Base-by-base conservation (phyloP, 495 filamentous ascomycete species). In the Aspergillus haitiensis region DNA sequence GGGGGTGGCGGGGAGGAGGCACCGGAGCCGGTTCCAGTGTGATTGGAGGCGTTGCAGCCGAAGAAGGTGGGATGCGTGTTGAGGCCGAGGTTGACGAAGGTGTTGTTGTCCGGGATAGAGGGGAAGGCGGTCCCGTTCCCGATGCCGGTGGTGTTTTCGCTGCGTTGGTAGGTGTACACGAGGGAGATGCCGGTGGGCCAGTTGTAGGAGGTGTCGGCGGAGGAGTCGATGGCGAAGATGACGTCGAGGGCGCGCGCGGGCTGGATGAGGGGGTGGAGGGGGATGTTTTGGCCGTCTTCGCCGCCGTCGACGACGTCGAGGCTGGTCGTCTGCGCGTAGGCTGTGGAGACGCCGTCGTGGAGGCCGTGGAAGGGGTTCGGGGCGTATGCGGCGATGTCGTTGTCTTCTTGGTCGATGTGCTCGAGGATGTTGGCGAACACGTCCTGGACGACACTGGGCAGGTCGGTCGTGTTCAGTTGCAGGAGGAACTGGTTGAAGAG, bases 241-340 rank as follows among this genome's bases (percentile, higher is more conserved):
- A 93, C 87, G 68, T 94, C 91, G 40, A 95, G 84, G 49, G 75
- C 59, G 42, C 91, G 87, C 9, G 64, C 8, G 0, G 86, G 87
- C 60, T 92, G 88, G 66, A 93, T 86, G 8, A 90, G 78, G 0
- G 91, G 91, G 61, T 89, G 76, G 6, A 93, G 78, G 0, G 91
- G 90, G 52, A 94, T 84, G 72, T 95, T 94, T 67, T 95, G 88
- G 21, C 82, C 62, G 64, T 92, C 88, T 69, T 87, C 78, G 46
- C 91, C 91, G 16, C 91, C 90, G 69, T 95, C 91, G 7, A 90
- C 87, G 18, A 96, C 82, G n/a, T 83, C 88, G n/a, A 96, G 82
- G 56, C 81, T 70, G 40, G 64, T 53, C 10, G 73, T 69, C 40
- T 74, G 51, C 12, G 84, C 78, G 31, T 78, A 81, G 21, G 21